Evolutionary conservation across 2,329 filamentous ascomycete genomes (phyloP).

Genomic region (Cytospora mali): DNA sequence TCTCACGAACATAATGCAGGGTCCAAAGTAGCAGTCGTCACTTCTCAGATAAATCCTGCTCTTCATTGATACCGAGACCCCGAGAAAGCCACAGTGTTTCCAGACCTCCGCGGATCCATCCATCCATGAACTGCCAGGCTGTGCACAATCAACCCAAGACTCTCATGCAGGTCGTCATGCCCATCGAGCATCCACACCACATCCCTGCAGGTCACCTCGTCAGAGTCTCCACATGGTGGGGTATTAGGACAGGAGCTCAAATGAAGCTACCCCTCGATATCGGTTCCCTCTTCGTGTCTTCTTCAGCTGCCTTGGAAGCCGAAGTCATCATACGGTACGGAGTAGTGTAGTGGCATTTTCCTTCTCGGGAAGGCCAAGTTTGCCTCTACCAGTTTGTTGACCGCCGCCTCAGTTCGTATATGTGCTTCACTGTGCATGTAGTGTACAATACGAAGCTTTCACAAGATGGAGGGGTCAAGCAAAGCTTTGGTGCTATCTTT

Average conservation of each 20-base stretch:
- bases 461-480: neutral
- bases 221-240: slow-evolving; percentile 22
- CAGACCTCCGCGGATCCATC: neutral
- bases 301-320: slow-evolving; percentile 9
- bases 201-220: slow-evolving; percentile 14
- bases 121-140: neutral
- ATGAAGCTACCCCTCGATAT: slow-evolving; percentile 27
- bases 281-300: slow-evolving; percentile 3
- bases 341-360: neutral
- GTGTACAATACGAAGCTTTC: too few relatives aligned
- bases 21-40: neutral
- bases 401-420: neutral
- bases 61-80: neutral
- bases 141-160: slow-evolving; percentile 14
- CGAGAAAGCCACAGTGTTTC: neutral
- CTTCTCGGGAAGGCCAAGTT: neutral
- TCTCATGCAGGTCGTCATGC: slow-evolving; percentile 14
- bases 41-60: neutral
- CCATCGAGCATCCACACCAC: slow-evolving; percentile 3
- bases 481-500: slow-evolving; percentile 3
- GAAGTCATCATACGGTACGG: neutral
- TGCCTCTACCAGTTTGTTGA: neutral
- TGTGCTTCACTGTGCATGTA: neutral
- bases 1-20: neutral
- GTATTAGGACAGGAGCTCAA: slow-evolving; percentile 8